Evolutionary conservation across 768 basidiomycete genomes (phyloP).

Genomic region (Sporobolomyces pararoseus): DNA sequence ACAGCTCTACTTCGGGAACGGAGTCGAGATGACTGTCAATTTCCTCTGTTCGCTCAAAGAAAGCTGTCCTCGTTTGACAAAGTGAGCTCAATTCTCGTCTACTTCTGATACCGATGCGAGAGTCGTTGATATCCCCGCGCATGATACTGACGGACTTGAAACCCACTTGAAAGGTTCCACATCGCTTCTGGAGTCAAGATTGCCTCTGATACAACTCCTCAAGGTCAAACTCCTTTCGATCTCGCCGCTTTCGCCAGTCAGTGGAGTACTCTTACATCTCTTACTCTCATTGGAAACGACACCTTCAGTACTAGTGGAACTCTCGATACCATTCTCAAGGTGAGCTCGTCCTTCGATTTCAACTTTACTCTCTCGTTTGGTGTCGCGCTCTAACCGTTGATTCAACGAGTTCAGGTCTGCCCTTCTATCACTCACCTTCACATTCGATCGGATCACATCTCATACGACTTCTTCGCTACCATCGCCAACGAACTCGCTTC

Average conservation of each 20-base stretch:
- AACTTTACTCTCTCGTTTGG: too few relatives aligned
- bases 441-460: constrained; percentile 23
- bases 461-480: constrained; percentile 2
- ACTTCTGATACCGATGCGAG: too few relatives aligned
- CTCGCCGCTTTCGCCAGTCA: neutral
- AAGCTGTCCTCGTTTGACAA: neutral
- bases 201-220: constrained; percentile 2
- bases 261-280: neutral
- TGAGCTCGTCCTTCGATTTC: neutral
- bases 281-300: constrained; percentile 13
- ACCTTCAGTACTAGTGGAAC: constrained; percentile 1
- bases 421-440: constrained; percentile 5
- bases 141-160: too few relatives aligned
- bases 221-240: constrained; percentile 17
- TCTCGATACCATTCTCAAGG: constrained; percentile 15
- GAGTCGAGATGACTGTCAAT: constrained; percentile 1
- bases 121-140: too few relatives aligned
- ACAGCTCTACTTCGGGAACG: constrained; percentile 9
- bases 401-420: constrained; percentile 2
- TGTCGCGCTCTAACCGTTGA: too few relatives aligned
- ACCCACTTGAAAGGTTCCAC: neutral
- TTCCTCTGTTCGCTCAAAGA: constrained; percentile 5
- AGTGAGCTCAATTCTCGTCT: neutral
- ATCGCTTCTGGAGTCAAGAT: constrained; percentile 14
- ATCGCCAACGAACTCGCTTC: neutral